These are phyloP conservation scores for Saturnispora halmiae DNA, from an alignment of 805 yeast species.

Conservation along the genomic window DNA sequence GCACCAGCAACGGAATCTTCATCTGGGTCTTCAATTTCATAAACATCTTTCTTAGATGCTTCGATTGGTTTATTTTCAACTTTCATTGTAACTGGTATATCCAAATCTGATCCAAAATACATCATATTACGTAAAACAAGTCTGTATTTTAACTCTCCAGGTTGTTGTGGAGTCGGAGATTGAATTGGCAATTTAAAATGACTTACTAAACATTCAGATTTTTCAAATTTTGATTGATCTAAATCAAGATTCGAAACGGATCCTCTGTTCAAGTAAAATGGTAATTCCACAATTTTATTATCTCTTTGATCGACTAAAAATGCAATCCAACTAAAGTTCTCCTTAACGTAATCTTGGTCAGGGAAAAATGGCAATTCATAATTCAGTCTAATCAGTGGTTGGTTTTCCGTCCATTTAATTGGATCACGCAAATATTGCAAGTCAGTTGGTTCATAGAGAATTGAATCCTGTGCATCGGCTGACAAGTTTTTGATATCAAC, in stretches of 20 bases:
- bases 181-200: conserved; percentile 69
- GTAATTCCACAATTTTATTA: conserved; percentile 66
- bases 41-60: conserved; percentile 33
- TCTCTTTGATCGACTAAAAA: conserved; percentile 67
- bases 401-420: conserved; percentile 49
- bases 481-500: conserved; percentile 36
- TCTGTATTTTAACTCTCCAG: conserved; percentile 61
- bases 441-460: conserved; percentile 48
- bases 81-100: conserved; percentile 59
- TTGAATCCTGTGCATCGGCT: conserved; percentile 25
- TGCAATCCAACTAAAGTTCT: conserved; percentile 51
- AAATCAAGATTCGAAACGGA: conserved; percentile 49
- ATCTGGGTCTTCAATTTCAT: conserved; percentile 61
- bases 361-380: conserved; percentile 77
- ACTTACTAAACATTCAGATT: conserved; percentile 45
- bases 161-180: conserved; percentile 67
- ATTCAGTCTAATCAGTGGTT: conserved; percentile 54
- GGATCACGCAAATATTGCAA: conserved; percentile 69
- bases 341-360: conserved; percentile 28
- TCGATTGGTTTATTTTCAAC: conserved; percentile 54
- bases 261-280: conserved; percentile 41
- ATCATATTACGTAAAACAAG: conserved; percentile 61
- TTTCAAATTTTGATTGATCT: conserved; percentile 39
- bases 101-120: conserved; percentile 76
- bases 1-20: conserved; percentile 74